Base-by-base conservation (phyloP, 352 stramenopile genomes). In the Pilasporangium apinafurcum region DNA sequence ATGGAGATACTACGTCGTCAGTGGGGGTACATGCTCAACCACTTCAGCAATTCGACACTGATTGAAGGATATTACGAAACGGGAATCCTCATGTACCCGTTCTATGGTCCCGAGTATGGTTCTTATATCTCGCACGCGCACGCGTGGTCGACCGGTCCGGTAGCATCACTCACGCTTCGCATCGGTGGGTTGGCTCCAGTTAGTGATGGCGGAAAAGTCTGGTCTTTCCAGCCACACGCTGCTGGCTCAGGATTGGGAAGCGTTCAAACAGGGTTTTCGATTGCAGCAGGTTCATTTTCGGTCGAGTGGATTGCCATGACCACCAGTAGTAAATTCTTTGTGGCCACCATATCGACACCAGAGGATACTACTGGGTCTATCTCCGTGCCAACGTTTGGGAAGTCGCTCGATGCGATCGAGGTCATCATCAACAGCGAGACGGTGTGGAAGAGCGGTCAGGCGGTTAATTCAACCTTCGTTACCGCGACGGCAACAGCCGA, bases 31-130 rank as follows among this genome's bases (percentile, higher is more conserved):
- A 70, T 70, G 60, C 44, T 70, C 16, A 20, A 53, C 37, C 26
- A 8, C 2, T 70, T 67, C 52, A 70, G 60, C 45, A 66, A 66
- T 45, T 67, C 56, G 3, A 67, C 56, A 8, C 53, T 53, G 3
- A 64, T 70, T 20, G 52, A 70, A 39, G 60, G 52, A n/a, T 70
- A 53, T 56, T 58, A 70, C 37, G 22, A 61, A 14, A 63, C 52
- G 0, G 56, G 60, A 14, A 49, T 63, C 30, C 56, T 61, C 27
- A 60, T 51, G 26, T 70, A 64, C 10, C 56, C 56, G 46, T 66
- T 70, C 48, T 70, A 70, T 38, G 52, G 41, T 2, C 37, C 47
- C 3, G 60, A 60, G 3, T n/a, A 51, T 5, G 51, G 52, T 10
- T 14, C 40, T 10, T 70, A 64, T 48, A 63, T 70, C 17, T 70